These are phyloP conservation scores for Apocynum venetum DNA, from an alignment of 257 asterid genomes.

Conservation along the genomic window DNA sequence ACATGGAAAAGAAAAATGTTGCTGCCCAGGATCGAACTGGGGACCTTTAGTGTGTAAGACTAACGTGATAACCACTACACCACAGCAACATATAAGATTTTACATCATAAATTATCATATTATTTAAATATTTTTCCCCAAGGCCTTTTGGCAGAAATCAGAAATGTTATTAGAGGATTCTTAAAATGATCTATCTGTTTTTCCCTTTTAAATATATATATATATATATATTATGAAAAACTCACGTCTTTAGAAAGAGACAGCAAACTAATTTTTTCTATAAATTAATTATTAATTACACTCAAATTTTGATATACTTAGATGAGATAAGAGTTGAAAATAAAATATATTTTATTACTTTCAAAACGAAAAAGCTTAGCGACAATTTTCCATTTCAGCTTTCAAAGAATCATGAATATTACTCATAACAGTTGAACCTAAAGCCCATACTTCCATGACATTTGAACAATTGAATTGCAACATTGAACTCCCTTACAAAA, in stretches of 20 bases:
- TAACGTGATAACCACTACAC: constrained; percentile 57
- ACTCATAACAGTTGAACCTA: background rate
- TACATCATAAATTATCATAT: too few species aligned
- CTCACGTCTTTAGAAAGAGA: too few species aligned
- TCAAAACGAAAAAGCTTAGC: background rate
- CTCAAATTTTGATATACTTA: too few species aligned
- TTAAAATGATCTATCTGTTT: too few species aligned
- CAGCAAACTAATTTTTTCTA: too few species aligned
- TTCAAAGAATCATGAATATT: background rate
- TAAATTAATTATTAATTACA: too few species aligned
- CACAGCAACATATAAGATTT: background rate
- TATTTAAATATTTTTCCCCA: too few species aligned
- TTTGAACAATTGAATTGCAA: background rate
- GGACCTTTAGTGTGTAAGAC: constrained; percentile 83
- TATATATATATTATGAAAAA: too few species aligned
- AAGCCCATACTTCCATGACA: background rate
- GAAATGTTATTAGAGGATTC: too few species aligned
- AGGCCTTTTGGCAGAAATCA: too few species aligned
- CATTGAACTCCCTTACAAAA: background rate
- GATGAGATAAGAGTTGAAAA: background rate
- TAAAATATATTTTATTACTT: background rate
- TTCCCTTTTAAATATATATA: too few species aligned
- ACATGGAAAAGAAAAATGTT: constrained; percentile 11
- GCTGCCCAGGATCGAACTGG: constrained; percentile 97
- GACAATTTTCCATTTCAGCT: background rate